phyloP scores from a whole-genome alignment of 768 basidiomycete species.

The Lentinula aciculospora region DNA sequence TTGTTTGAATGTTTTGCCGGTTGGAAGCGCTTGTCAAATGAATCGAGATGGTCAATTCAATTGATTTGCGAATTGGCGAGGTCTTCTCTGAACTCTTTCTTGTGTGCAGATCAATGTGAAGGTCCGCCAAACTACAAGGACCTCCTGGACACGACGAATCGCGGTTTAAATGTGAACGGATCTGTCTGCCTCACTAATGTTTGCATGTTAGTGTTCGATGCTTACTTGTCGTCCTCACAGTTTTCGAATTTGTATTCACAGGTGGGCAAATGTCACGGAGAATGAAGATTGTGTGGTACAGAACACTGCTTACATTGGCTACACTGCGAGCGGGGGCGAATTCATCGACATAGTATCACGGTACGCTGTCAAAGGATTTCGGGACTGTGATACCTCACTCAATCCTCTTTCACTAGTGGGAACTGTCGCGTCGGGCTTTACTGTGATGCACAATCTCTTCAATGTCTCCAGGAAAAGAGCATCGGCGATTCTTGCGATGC shows the following conservation, averaged over 20 bases:
- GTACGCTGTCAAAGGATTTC: conserved; percentile 29
- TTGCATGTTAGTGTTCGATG: conserved; percentile 60
- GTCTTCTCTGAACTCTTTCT: background rate
- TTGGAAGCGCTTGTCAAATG: conserved; percentile 73
- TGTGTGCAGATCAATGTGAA: conserved; percentile 64
- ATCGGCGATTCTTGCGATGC: conserved; percentile 56
- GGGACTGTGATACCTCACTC: background rate
- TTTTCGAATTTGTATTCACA: conserved; percentile 26
- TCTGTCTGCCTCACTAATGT: conserved; percentile 76
- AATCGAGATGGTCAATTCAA: conserved; percentile 68
- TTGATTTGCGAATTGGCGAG: background rate
- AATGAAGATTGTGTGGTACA: conserved; percentile 63
- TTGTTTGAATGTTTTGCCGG: conserved; percentile 55
- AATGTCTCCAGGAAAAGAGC: conserved; percentile 55
- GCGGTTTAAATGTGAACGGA: conserved; percentile 74
- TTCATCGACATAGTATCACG: conserved; percentile 80
- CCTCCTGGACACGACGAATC: conserved; percentile 56
- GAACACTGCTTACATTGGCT: conserved; percentile 76
- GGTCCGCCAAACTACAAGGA: conserved; percentile 60
- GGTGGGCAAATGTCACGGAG: conserved; percentile 75
- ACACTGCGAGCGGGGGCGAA: conserved; percentile 44
- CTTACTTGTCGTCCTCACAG: background rate
- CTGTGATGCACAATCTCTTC: conserved; percentile 56
- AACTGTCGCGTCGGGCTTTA: conserved; percentile 73
- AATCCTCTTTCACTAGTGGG: conserved; percentile 34